Conservation (phyloP, 176 grass and related monocot species). For the Carex parvula region DNA sequence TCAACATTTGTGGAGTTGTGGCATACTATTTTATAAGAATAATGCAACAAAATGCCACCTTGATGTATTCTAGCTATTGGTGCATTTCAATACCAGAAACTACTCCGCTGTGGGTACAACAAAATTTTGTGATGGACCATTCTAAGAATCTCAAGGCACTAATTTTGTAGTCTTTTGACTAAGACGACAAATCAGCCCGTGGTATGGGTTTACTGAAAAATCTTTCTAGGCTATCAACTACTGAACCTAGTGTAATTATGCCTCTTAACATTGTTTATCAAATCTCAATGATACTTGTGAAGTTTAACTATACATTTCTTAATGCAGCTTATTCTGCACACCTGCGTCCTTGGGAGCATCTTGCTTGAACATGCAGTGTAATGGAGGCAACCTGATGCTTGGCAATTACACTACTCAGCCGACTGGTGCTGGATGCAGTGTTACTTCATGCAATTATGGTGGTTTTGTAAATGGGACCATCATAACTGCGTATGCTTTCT, state of each 20-base stretch:
- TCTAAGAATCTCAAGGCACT: not conserved
- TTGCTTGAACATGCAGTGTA: slow-evolving; percentile 89
- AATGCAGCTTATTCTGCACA: slow-evolving; percentile 65
- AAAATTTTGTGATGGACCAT: not conserved
- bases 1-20: not conserved
- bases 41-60: not conserved
- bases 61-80: not conserved
- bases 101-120: no score
- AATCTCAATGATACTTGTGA: not conserved
- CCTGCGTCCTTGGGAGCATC: slow-evolving; percentile 64
- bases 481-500: slow-evolving; percentile 40
- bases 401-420: slow-evolving; percentile 55
- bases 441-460: slow-evolving; percentile 77
- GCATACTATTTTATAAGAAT: not conserved
- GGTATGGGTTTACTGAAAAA: not conserved
- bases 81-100: not conserved
- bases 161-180: not conserved
- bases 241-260: not conserved
- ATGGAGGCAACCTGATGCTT: slow-evolving; percentile 59
- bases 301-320: not conserved
- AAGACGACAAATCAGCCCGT: not conserved
- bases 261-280: slow-evolving; percentile 24
- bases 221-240: not conserved
- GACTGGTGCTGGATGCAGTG: slow-evolving; percentile 65
- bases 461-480: slow-evolving; percentile 72